phyloP scores from a whole-genome alignment of 2,329 filamentous ascomycete genomes.

The Talaromyces marneffei region DNA sequence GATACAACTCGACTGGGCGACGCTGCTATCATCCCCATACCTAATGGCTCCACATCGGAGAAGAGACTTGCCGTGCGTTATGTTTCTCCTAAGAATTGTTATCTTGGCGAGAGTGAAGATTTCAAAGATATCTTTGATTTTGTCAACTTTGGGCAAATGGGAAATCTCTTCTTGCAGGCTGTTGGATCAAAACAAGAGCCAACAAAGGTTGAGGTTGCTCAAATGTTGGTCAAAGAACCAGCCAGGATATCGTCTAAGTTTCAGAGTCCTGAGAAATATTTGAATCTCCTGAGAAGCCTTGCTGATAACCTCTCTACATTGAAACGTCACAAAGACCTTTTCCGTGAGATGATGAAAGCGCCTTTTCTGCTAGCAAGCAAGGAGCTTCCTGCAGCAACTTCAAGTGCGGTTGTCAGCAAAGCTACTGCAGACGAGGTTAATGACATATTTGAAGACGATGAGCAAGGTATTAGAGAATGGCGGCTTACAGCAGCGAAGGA shows the following conservation, averaged over 20 bases:
- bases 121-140: slow-evolving; percentile 96
- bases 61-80: slow-evolving; percentile 46
- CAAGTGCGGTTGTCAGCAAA: slow-evolving; percentile 17
- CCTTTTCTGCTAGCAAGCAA: slow-evolving; percentile 78
- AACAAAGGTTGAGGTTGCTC: slow-evolving; percentile 76
- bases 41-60: slow-evolving; percentile 28
- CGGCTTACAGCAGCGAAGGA: slow-evolving; percentile 65
- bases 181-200: slow-evolving; percentile 90
- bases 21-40: slow-evolving; percentile 67
- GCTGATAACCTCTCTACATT: slow-evolving; percentile 65
- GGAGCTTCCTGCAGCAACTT: slow-evolving; percentile 51
- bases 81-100: slow-evolving; percentile 67
- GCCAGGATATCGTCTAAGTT: slow-evolving; percentile 73
- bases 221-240: slow-evolving; percentile 76
- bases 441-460: slow-evolving; percentile 54
- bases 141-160: slow-evolving; percentile 83
- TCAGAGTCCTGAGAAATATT: slow-evolving; percentile 76
- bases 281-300: slow-evolving; percentile 72
- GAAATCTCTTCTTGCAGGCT: slow-evolving; percentile 80
- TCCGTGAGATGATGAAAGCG: slow-evolving; percentile 66
- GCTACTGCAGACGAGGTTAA: slow-evolving; percentile 25
- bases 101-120: slow-evolving; percentile 65
- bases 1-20: slow-evolving; percentile 57
- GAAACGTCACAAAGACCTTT: slow-evolving; percentile 72
- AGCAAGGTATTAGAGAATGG: slow-evolving; percentile 66